These are phyloP conservation scores for Lablab purpureus DNA, from an alignment of 306 rosid genomes.

Conservation along the genomic window DNA sequence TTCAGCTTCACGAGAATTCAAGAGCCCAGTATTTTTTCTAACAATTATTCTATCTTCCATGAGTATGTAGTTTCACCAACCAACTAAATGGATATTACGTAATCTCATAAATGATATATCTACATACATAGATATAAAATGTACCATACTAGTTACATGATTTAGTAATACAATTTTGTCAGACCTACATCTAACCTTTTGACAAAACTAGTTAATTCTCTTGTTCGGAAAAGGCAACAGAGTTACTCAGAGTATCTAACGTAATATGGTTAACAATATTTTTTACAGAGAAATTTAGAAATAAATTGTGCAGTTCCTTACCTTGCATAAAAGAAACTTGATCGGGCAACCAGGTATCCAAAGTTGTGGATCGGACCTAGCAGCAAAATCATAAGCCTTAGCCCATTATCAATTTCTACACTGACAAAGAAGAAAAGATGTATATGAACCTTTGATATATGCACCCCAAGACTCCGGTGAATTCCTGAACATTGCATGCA, in stretches of 20 bases:
- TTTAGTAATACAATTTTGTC: background rate
- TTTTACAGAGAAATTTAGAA: conserved; percentile 29
- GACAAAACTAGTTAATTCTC: background rate
- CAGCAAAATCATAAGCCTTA: conserved; percentile 48
- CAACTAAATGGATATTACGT: background rate
- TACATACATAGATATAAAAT: background rate
- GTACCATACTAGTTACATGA: background rate
- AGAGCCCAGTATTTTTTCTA: background rate
- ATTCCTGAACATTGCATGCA: conserved; percentile 98
- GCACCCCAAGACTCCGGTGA: conserved; percentile 97
- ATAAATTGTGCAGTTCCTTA: conserved; percentile 54
- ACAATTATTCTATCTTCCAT: conserved; percentile 17
- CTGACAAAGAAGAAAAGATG: conserved; percentile 10
- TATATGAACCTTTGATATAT: conserved; percentile 80
- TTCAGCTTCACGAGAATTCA: background rate
- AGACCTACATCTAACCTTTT: background rate
- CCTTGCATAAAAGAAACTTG: conserved; percentile 92
- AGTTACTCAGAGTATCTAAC: background rate
- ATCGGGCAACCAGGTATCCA: conserved; percentile 98
- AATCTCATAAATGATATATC: background rate
- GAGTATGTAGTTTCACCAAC: conserved; percentile 32
- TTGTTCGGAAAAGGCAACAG: background rate
- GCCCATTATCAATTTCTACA: conserved; percentile 24
- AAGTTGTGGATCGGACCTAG: conserved; percentile 89
- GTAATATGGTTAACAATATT: background rate